Conservation (phyloP, 495 filamentous ascomycete species). For the Acidomyces sp. region DNA sequence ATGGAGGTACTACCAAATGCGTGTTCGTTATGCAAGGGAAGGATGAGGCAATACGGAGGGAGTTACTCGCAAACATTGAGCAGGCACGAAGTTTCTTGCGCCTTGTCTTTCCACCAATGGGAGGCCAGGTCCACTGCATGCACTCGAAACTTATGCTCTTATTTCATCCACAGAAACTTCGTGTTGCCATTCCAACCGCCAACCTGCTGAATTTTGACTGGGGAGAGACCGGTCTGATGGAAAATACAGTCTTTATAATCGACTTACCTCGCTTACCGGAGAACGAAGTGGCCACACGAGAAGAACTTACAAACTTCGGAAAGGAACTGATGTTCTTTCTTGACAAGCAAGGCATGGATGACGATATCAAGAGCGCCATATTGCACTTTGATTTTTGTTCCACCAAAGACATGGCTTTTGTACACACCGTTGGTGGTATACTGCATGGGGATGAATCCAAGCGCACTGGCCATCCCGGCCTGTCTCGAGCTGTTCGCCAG, state of each 20-base stretch:
- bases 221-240: conserved; percentile 68
- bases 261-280: conserved; percentile 54
- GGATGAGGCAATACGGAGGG: conserved; percentile 23
- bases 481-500: conserved; percentile 45
- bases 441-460: conserved; percentile 41
- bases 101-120: conserved; percentile 71
- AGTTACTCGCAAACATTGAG: conserved; percentile 33
- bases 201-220: conserved; percentile 74
- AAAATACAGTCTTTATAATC: conserved; percentile 76
- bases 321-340: conserved; percentile 61
- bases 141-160: conserved; percentile 83
- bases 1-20: conserved; percentile 38
- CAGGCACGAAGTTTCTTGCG: conserved; percentile 40
- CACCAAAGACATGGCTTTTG: conserved; percentile 57
- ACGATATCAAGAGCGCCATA: conserved; percentile 46
- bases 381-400: conserved; percentile 60
- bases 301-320: conserved; percentile 47
- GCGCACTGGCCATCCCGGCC: conserved; percentile 56
- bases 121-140: conserved; percentile 54
- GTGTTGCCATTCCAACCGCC: conserved; percentile 67
- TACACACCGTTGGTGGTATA: conserved; percentile 55
- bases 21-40: conserved; percentile 59
- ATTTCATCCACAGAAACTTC: conserved; percentile 52
- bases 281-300: conserved; percentile 19
- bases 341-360: conserved; percentile 49